These are phyloP conservation scores for Plantago coronopus DNA, from an alignment of 305 asterid genomes.

Conservation along the genomic window DNA sequence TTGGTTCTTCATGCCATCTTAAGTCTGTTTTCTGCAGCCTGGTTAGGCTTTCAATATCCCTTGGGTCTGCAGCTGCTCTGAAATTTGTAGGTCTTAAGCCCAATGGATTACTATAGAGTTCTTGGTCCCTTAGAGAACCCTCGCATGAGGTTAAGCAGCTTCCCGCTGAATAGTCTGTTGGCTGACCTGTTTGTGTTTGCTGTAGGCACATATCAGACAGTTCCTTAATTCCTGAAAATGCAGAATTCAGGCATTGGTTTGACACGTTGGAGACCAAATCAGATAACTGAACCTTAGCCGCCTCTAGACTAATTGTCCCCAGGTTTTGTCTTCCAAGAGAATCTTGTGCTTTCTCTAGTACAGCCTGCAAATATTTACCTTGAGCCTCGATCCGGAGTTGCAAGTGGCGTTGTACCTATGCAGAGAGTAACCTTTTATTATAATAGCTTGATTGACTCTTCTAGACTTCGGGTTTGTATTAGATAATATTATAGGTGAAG, in stretches of 20 bases:
- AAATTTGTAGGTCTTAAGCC: slow-evolving; percentile 35
- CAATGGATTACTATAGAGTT: slow-evolving; percentile 40
- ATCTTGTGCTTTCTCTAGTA: slow-evolving; percentile 92
- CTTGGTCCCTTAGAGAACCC: slow-evolving; percentile 51
- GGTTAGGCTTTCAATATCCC: slow-evolving; percentile 33
- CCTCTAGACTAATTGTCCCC: slow-evolving; percentile 68
- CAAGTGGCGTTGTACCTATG: slow-evolving; percentile 85
- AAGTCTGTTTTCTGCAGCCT: slow-evolving; percentile 35
- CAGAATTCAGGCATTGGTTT: slow-evolving; percentile 66
- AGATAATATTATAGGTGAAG: neutral
- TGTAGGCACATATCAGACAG: slow-evolving; percentile 49
- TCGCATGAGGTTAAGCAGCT: slow-evolving; percentile 80
- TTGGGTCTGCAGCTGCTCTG: slow-evolving; percentile 34
- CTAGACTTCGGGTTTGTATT: too few relatives aligned
- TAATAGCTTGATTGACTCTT: slow-evolving; percentile 13
- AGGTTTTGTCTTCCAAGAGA: slow-evolving; percentile 72
- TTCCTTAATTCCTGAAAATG: slow-evolving; percentile 59
- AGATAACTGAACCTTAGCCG: slow-evolving; percentile 75
- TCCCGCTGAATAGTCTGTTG: slow-evolving; percentile 62
- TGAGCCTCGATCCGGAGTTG: slow-evolving; percentile 94
- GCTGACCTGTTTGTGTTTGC: slow-evolving; percentile 43
- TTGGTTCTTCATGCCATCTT: slow-evolving; percentile 53
- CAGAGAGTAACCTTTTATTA: slow-evolving; percentile 22
- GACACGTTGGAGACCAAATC: slow-evolving; percentile 78
- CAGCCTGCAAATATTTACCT: slow-evolving; percentile 83